Base-by-base conservation (phyloP, 2,329 filamentous ascomycete genomes). In the Botrytis fabae region DNA sequence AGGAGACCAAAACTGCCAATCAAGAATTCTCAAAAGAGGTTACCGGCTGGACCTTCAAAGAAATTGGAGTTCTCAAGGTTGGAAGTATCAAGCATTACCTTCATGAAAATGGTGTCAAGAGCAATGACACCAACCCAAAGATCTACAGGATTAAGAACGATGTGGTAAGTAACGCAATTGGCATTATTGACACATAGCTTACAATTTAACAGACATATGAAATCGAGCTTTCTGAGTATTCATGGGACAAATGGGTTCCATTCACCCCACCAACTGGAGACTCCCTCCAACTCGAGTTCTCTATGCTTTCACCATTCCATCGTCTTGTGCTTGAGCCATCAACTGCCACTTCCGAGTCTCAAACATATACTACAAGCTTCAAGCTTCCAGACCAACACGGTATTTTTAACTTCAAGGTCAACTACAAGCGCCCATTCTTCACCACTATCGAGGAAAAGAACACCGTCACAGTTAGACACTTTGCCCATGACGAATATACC, bases 131-230 rank as follows among this genome's bases (percentile, higher is more conserved):
- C 76, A 98, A 98, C 85, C 95, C 95, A 16, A 88, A 85, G 72
- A 95, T 98, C 77, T 99, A 99, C 85, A 90, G 96, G 77, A 91
- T 99, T 82, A 99, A 98, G 88, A 97, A 94, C 84, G 92, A 98
- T 81, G 95, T 98, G 79, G 95, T 97, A 89, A 81, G 94, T 93
- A 66, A 66, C 42, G 35, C 35, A 20, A 9, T n/a, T 7, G 0
- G 6, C 20, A 46, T 35, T n/a, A 32, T 61, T 18, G n/a, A 61
- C 25, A 8, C 40, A 28, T 48, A 72, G 32, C 59, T 73, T 44
- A 72, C 77, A 76, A 78, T 46, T 42, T 32, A 61, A 51, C 28
- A 79, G 74, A 68, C 66, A 42, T 70, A 76, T 61, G 72, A 62
- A 77, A 95, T 98, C 81, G 95, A 95, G 76, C 80, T 99, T 71